These are phyloP conservation scores for Rhizopus microsporus DNA, from an alignment of 371 early-diverging fungal genomes.

Conservation along the genomic window DNA sequence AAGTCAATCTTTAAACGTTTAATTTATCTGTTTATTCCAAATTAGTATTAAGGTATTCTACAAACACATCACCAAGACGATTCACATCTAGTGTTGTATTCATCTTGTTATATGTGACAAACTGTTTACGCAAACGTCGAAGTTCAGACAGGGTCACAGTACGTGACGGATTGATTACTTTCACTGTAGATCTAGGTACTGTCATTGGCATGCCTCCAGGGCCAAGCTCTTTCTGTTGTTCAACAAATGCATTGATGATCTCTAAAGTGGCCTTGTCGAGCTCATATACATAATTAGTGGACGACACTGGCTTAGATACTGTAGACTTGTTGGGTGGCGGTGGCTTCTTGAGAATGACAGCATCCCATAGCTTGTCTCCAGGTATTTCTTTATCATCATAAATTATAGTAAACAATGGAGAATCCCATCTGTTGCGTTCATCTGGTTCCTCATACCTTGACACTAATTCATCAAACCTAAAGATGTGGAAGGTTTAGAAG, in stretches of 20 bases:
- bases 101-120: conserved; percentile 84
- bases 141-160: conserved; percentile 80
- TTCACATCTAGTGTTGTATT: conserved; percentile 71
- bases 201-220: conserved; percentile 62
- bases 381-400: conserved; percentile 69
- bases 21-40: conserved; percentile 16
- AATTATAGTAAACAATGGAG: conserved; percentile 87
- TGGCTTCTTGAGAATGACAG: conserved; percentile 74
- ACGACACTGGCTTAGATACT: conserved; percentile 82
- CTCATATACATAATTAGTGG: conserved; percentile 89
- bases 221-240: conserved; percentile 73
- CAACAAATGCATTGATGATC: conserved; percentile 77
- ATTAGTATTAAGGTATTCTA: conserved; percentile 86
- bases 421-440: conserved; percentile 90
- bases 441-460: conserved; percentile 96
- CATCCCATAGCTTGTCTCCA: conserved; percentile 72
- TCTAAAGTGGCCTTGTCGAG: conserved; percentile 82
- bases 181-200: conserved; percentile 59
- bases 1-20: neutral
- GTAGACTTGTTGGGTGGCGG: conserved; percentile 86
- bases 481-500: neutral
- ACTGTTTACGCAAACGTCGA: conserved; percentile 81
- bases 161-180: conserved; percentile 73
- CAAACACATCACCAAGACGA: conserved; percentile 83
- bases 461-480: conserved; percentile 81